A percentile compares a stretch with the other conserved stretches of the same genome.
Evolutionary conservation across 257 asterid species (phyloP).

Genomic region (Nicotiana obtusifolia): DNA sequence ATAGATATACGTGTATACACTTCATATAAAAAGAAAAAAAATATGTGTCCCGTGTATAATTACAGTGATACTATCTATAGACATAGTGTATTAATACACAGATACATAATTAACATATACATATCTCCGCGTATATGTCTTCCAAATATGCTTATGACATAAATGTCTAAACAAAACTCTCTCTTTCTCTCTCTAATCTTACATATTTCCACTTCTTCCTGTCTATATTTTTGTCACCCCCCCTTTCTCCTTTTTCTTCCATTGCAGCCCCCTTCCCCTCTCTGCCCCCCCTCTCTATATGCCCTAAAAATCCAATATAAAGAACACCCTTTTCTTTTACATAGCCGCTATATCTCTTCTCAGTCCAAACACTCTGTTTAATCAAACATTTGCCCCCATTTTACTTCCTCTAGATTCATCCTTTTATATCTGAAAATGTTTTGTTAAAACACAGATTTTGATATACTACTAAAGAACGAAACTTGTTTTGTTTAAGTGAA

Average conservation of each 20-base stretch:
- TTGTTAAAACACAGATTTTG: not conserved
- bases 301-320: slow-evolving; percentile 5
- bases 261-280: not conserved
- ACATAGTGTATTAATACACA: too few relatives aligned
- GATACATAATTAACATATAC: not conserved
- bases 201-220: slow-evolving; percentile 2
- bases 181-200: not conserved
- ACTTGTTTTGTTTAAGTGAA: not conserved
- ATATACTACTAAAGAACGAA: not conserved
- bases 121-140: not conserved
- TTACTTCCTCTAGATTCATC: not conserved
- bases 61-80: too few relatives aligned
- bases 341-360: slow-evolving; percentile 10
- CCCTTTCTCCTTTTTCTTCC: slow-evolving; percentile 12
- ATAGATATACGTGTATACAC: too few relatives aligned
- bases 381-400: not conserved
- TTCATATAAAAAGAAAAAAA: not conserved
- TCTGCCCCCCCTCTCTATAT: not conserved
- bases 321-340: not conserved
- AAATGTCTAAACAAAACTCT: not conserved
- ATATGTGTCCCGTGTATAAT: too few relatives aligned
- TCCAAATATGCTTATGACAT: slow-evolving; percentile 3
- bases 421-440: not conserved
- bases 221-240: slow-evolving; percentile 9
- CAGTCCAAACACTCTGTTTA: not conserved